These are phyloP conservation scores for Thielaviopsis musarum DNA, from an alignment of 2,329 filamentous ascomycete genomes.

Conservation along the genomic window DNA sequence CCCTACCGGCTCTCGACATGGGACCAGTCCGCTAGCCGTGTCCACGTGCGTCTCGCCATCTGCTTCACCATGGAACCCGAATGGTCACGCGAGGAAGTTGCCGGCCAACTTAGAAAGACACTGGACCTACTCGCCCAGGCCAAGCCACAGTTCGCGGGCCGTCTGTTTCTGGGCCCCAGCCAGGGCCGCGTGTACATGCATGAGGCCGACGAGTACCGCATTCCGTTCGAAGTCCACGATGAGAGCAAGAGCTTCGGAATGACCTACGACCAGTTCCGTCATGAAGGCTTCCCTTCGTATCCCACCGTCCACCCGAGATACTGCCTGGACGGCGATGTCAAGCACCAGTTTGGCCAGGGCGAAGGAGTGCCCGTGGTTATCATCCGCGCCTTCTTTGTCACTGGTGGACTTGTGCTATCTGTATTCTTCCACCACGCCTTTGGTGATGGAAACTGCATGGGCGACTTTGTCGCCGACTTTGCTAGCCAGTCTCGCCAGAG, in stretches of 20 bases:
- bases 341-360: background rate
- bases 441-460: slow-evolving; percentile 25
- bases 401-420: slow-evolving; percentile 24
- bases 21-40: slow-evolving; percentile 13
- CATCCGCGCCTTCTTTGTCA: slow-evolving; percentile 23
- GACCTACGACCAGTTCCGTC: slow-evolving; percentile 17
- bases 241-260: slow-evolving; percentile 14
- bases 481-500: slow-evolving; percentile 17
- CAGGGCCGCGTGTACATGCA: slow-evolving; percentile 14
- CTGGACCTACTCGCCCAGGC: slow-evolving; percentile 14
- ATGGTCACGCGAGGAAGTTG: slow-evolving; percentile 5
- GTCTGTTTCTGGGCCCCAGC: slow-evolving; percentile 14
- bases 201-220: slow-evolving; percentile 11
- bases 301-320: slow-evolving; percentile 18
- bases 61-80: slow-evolving; percentile 15
- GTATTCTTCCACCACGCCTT: slow-evolving; percentile 27
- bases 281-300: slow-evolving; percentile 17
- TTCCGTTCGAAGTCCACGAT: slow-evolving; percentile 15
- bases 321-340: slow-evolving; percentile 7
- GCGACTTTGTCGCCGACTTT: slow-evolving; percentile 24
- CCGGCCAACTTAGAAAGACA: slow-evolving; percentile 12
- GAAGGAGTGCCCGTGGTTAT: slow-evolving; percentile 21
- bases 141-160: slow-evolving; percentile 18
- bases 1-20: slow-evolving; percentile 12
- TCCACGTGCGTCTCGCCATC: slow-evolving; percentile 13